Evolutionary conservation across 2,329 filamentous ascomycete species (phyloP).

Genomic region (Sphaerostilbella broomeana): DNA sequence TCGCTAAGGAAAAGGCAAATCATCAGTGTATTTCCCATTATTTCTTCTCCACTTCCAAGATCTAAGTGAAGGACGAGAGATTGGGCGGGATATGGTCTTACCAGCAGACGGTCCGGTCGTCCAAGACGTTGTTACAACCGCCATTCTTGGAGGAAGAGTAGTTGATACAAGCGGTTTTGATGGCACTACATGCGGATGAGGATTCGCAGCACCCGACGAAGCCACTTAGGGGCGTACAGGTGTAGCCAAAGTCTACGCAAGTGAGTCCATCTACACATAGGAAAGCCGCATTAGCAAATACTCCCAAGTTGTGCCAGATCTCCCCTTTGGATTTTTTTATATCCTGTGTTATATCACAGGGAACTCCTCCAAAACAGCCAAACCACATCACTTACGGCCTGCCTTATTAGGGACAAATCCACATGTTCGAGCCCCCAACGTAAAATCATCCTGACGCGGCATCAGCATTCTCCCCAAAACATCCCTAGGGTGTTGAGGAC

Average conservation of each 20-base stretch:
- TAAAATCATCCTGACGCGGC: slow-evolving; percentile 24
- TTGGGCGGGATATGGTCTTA: slow-evolving; percentile 14
- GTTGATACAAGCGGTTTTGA: slow-evolving; percentile 29
- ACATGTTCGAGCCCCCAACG: slow-evolving; percentile 24
- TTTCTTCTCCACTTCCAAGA: not conserved
- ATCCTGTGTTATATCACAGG: not conserved
- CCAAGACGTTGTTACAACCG: slow-evolving; percentile 21
- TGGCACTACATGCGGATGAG: slow-evolving; percentile 21
- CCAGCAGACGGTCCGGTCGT: slow-evolving; percentile 32
- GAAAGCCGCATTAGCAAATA: no score
- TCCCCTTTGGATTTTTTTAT: not conserved
- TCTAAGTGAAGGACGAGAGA: not conserved
- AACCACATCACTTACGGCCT: slow-evolving; percentile 23
- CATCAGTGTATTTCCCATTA: not conserved
- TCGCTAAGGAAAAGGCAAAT: slow-evolving; percentile 17
- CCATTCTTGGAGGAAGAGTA: slow-evolving; percentile 21
- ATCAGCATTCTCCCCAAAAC: slow-evolving; percentile 25
- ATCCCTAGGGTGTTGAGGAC: slow-evolving; percentile 22
- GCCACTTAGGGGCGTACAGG: slow-evolving; percentile 22
- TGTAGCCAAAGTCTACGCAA: slow-evolving; percentile 21
- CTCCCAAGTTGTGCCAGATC: no score
- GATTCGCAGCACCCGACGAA: slow-evolving; percentile 28
- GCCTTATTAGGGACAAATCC: slow-evolving; percentile 21
- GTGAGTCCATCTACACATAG: slow-evolving; percentile 22
- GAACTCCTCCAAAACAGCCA: not conserved